These are phyloP conservation scores for Parsonsia alboflavescens DNA, from an alignment of 257 asterid genomes.

Conservation along the genomic window DNA sequence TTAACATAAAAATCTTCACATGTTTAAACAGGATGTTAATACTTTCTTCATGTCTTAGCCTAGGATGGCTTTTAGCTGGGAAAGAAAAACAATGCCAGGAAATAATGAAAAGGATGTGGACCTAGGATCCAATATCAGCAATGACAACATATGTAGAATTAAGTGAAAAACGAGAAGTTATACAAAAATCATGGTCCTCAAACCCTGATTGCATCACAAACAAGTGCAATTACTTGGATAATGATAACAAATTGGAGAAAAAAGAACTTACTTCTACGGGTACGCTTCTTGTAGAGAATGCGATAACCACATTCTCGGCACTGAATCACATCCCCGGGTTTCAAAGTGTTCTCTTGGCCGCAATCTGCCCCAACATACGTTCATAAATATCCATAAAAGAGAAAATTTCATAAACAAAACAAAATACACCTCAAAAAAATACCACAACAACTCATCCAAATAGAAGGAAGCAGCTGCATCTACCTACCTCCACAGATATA, in stretches of 20 bases:
- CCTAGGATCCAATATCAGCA: too few relatives aligned
- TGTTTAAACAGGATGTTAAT: not conserved
- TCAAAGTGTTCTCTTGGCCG: conserved; percentile 82
- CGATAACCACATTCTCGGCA: conserved; percentile 92
- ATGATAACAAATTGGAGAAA: not conserved
- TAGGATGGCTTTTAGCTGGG: not conserved
- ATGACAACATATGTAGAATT: not conserved
- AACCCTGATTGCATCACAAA: not conserved
- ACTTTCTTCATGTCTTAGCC: too few relatives aligned
- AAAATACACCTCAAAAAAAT: not conserved
- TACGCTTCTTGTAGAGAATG: conserved; percentile 87
- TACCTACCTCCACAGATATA: conserved; percentile 62
- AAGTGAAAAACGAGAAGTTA: not conserved
- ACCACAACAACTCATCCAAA: not conserved
- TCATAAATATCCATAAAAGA: conserved; percentile 32
- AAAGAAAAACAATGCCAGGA: not conserved
- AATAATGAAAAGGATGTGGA: not conserved
- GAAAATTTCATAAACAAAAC: not conserved
- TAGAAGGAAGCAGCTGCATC: not conserved
- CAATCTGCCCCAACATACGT: conserved; percentile 44
- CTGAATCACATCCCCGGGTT: conserved; percentile 78
- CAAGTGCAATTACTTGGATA: not conserved
- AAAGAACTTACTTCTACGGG: conserved; percentile 59
- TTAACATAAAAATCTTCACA: too few relatives aligned
- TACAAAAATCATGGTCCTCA: not conserved